These are phyloP conservation scores for Musa schizocarpa DNA, from an alignment of 176 grass and related monocot species.

Conservation along the genomic window DNA sequence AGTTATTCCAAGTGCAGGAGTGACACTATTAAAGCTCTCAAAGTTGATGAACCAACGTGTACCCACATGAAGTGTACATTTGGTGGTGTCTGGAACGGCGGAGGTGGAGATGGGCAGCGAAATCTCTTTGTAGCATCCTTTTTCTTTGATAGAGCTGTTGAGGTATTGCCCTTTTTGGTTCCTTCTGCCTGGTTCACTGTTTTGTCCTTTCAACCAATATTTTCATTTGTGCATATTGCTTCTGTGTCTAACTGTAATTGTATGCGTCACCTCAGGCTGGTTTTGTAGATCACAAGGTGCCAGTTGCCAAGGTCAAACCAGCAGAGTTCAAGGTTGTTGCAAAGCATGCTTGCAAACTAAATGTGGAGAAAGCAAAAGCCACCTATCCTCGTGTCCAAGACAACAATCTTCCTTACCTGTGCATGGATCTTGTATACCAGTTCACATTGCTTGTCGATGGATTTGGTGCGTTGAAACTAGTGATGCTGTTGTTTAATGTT, in stretches of 20 bases:
- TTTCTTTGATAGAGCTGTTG: slow-evolving; percentile 88
- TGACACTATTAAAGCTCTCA: slow-evolving; percentile 61
- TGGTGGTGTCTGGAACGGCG: slow-evolving; percentile 94
- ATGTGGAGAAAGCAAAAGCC: slow-evolving; percentile 50
- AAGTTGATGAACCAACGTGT: slow-evolving; percentile 73
- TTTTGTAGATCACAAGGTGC: slow-evolving; percentile 52
- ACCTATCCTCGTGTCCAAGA: slow-evolving; percentile 50
- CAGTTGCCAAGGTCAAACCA: slow-evolving; percentile 60
- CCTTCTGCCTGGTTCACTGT: not conserved
- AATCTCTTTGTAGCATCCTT: slow-evolving; percentile 97
- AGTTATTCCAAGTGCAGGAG: slow-evolving; percentile 76
- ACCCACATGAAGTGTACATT: slow-evolving; percentile 99
- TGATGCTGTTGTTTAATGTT: not conserved
- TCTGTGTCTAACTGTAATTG: not conserved
- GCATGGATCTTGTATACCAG: slow-evolving; percentile 99
- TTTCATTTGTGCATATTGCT: not conserved
- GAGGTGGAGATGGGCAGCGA: slow-evolving; percentile 90
- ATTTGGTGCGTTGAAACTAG: slow-evolving; percentile 44
- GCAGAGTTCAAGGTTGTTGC: slow-evolving; percentile 76
- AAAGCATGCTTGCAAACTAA: slow-evolving; percentile 73
- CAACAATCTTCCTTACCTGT: slow-evolving; percentile 79
- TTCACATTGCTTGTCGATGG: slow-evolving; percentile 93
- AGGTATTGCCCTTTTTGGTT: slow-evolving; percentile 33
- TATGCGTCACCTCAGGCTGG: slow-evolving; percentile 42
- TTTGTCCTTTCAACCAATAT: not conserved